A percentile compares a stretch with the other conserved stretches of the same genome.
phyloP scores from a whole-genome alignment of 2,329 filamentous ascomycete genomes.

The Phaeophleospora eucalypticola region DNA sequence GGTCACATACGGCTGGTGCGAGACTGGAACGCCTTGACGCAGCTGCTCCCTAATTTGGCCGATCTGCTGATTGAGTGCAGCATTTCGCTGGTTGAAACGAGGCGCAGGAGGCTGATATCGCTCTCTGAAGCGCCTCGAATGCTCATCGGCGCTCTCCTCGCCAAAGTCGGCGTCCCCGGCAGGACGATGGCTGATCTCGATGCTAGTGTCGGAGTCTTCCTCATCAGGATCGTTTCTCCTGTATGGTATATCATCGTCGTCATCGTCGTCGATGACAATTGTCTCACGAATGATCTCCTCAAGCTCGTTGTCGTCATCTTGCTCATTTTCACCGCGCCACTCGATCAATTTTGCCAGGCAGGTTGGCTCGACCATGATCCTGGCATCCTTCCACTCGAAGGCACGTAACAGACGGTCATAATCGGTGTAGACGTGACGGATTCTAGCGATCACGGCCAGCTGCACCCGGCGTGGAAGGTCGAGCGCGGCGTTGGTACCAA shows the following conservation, averaged over 20 bases:
- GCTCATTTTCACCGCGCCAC: slow-evolving; percentile 58
- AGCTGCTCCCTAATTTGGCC: slow-evolving; percentile 18
- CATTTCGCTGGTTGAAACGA: slow-evolving; percentile 12
- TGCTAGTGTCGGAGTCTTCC: slow-evolving; percentile 24
- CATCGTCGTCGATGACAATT: slow-evolving; percentile 60
- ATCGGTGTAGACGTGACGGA: slow-evolving; percentile 59
- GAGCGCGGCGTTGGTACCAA: slow-evolving; percentile 54
- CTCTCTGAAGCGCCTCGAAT: slow-evolving; percentile 16
- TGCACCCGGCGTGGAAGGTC: slow-evolving; percentile 56
- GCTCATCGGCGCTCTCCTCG: slow-evolving; percentile 28
- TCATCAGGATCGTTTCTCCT: slow-evolving; percentile 19
- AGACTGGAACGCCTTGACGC: slow-evolving; percentile 8
- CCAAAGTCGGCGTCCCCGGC: slow-evolving; percentile 26
- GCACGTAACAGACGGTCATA: slow-evolving; percentile 57
- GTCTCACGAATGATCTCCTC: slow-evolving; percentile 62
- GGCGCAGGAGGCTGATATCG: slow-evolving; percentile 15
- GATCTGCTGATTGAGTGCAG: slow-evolving; percentile 20
- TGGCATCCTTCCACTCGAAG: slow-evolving; percentile 51
- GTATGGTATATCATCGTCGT: slow-evolving; percentile 41
- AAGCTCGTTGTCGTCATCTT: slow-evolving; percentile 44
- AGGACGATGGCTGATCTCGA: slow-evolving; percentile 28
- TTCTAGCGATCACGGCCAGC: slow-evolving; percentile 58
- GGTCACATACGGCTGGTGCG: neutral
- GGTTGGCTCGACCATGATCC: slow-evolving; percentile 51
- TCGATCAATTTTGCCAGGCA: slow-evolving; percentile 56